phyloP scores from a whole-genome alignment of 2,329 filamentous ascomycete species.

The Didymellaceae sp. region DNA sequence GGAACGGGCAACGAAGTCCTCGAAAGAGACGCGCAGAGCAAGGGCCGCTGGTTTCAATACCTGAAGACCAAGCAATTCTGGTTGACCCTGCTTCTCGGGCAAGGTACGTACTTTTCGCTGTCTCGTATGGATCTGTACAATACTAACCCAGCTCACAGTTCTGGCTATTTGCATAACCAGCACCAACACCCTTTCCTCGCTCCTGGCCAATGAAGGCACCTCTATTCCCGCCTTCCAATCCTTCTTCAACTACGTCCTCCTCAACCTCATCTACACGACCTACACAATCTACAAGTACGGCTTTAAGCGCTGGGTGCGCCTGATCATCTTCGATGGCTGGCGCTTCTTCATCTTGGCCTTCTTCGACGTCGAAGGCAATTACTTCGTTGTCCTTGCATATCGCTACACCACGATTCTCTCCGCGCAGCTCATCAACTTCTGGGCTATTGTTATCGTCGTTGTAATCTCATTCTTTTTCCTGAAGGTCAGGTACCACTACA shows the following conservation, averaged over 20 bases:
- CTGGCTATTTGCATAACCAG: constrained; percentile 81
- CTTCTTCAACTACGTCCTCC: constrained; percentile 89
- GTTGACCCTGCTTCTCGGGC: constrained; percentile 78
- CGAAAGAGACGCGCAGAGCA: constrained; percentile 48
- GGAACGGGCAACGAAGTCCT: constrained; percentile 28
- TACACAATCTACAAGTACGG: constrained; percentile 83
- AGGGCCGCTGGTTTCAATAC: constrained; percentile 68
- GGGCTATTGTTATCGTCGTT: constrained; percentile 94
- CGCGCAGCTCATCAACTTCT: constrained; percentile 97
- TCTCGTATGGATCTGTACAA: not conserved
- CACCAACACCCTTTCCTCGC: constrained; percentile 86
- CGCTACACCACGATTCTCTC: constrained; percentile 85
- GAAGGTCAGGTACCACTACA: constrained; percentile 84
- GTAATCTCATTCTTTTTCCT: constrained; percentile 82
- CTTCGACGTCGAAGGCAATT: constrained; percentile 95
- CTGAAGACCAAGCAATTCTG: constrained; percentile 87
- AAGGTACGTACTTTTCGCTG: constrained; percentile 38
- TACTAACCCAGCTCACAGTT: constrained; percentile 23
- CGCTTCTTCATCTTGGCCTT: constrained; percentile 90
- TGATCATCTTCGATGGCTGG: constrained; percentile 80
- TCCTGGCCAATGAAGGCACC: constrained; percentile 72
- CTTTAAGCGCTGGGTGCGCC: constrained; percentile 68
- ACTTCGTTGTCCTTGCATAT: constrained; percentile 96
- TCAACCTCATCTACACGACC: constrained; percentile 81
- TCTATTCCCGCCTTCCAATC: constrained; percentile 95